Conservation (phyloP, 345 rosid genomes). For the Clausena lansium region DNA sequence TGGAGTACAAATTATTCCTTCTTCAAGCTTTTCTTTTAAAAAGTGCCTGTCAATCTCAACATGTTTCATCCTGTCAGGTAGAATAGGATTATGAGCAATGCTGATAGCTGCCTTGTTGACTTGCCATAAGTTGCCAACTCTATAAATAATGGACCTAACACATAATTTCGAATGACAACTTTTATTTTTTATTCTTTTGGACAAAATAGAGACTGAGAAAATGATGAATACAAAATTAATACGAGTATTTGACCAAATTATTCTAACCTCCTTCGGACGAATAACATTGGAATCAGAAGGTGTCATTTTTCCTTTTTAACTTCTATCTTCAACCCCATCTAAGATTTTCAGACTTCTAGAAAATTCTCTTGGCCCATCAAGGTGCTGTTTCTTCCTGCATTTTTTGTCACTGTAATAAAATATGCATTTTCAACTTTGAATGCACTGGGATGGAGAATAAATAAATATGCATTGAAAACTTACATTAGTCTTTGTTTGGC, state of each 20-base stretch:
- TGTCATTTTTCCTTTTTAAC: constrained; percentile 41
- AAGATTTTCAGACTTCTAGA: constrained; percentile 53
- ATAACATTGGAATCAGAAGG: constrained; percentile 43
- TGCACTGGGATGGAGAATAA: no score
- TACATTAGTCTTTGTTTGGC: constrained; percentile 61
- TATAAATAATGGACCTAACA: no score
- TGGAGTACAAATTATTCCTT: no score
- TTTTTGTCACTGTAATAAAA: constrained; percentile 45
- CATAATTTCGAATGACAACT: no score
- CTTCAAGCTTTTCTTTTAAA: no score
- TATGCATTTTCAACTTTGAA: no score
- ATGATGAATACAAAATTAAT: neutral
- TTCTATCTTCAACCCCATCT: constrained; percentile 46
- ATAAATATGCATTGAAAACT: constrained; percentile 6
- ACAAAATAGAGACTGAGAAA: neutral
- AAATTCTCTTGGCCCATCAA: constrained; percentile 55
- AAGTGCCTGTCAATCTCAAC: no score
- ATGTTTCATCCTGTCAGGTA: no score
- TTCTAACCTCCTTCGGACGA: constrained; percentile 67
- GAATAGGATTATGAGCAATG: no score
- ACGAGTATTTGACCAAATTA: constrained; percentile 5
- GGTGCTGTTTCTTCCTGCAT: constrained; percentile 44
- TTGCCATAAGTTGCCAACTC: no score
- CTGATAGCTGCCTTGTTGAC: no score
- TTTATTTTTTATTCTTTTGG: no score